Base-by-base conservation (phyloP, 2,329 filamentous ascomycete species). In the Ophiostoma angusticollis region DNA sequence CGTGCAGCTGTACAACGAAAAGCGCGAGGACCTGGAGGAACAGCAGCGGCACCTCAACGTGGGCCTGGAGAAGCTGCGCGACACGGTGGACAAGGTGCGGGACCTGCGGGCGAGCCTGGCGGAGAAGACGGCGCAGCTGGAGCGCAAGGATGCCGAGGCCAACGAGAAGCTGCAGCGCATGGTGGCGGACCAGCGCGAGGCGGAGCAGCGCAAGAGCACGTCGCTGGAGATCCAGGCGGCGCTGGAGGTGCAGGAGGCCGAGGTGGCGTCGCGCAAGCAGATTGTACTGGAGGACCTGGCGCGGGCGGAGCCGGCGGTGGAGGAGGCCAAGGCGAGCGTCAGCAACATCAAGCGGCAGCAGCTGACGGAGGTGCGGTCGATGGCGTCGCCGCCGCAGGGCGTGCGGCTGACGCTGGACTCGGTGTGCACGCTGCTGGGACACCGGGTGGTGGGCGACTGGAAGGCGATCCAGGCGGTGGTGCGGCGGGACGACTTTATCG, bases 321-420 rank as follows among this genome's bases (percentile, higher is more conserved):
- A 83, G 45, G 86, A 93, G 59, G 91, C 91, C 35, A 84, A 91
- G 64, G 84, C 86, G 58, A 95, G 87, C 62, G 93, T 98, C 59
- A 91, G 84, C 65, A 95, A 93, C 67, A 98, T 98, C 67, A 98
- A 96, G 68, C 78, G 83, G 55, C 86, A 94, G 57, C 91, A 98
- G 59, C 70, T 98, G 48, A 95, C 87, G 11, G 91, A 98, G 76
- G 89, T 98, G 36, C 78, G 91, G 55, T 94, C 89, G 48, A 96
- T 98, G 91, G 78, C 79, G 49, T 93, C 85, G 52, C 91, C 91
- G 6, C 91, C 91, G 8, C 70, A 78, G 49, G 85, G 86, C 67
- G 93, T 98, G 50, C 80, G 85, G 54, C 75, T 96, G 50, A 85
- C 91, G 2, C 70, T 98, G 42, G 89, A 96, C 56, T 84, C 91